phyloP scores from a whole-genome alignment of 257 asterid genomes.

The Solanum ossicruentum region DNA sequence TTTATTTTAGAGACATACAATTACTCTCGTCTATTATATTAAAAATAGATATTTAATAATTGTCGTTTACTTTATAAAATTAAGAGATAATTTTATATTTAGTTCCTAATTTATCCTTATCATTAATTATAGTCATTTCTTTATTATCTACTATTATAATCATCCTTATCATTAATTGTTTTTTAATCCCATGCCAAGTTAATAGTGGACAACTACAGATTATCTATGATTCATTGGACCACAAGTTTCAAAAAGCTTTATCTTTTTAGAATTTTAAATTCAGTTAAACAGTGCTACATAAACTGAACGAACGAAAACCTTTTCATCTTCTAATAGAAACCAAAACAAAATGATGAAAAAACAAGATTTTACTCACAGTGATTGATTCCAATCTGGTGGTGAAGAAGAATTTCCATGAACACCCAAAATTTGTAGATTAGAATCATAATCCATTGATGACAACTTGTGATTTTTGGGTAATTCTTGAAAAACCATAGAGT shows the following conservation, averaged over 20 bases:
- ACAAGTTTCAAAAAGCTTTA: not conserved
- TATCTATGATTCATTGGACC: not conserved
- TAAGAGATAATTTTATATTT: too few relatives aligned
- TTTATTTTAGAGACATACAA: not conserved
- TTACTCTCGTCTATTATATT: too few relatives aligned
- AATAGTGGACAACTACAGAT: too few relatives aligned
- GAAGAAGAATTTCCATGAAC: conserved; percentile 3
- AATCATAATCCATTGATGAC: conserved; percentile 5
- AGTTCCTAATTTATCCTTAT: too few relatives aligned
- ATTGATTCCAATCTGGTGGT: conserved; percentile 30
- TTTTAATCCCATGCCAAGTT: too few relatives aligned
- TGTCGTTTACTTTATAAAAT: too few relatives aligned
- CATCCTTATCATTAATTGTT: too few relatives aligned
- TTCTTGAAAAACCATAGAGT: conserved; percentile 23
- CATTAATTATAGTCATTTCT: too few relatives aligned
- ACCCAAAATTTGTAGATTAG: conserved; percentile 10
- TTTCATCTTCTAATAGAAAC: not conserved
- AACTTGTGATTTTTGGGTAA: conserved; percentile 9
- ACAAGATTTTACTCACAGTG: conserved; percentile 33
- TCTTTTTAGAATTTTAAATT: not conserved
- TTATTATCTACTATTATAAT: too few relatives aligned
- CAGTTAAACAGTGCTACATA: not conserved
- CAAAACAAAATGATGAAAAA: not conserved
- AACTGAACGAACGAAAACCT: not conserved
- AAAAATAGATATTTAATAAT: too few relatives aligned